Evolutionary conservation across 768 basidiomycete genomes (phyloP).

Genomic region (Lepiota venenata): DNA sequence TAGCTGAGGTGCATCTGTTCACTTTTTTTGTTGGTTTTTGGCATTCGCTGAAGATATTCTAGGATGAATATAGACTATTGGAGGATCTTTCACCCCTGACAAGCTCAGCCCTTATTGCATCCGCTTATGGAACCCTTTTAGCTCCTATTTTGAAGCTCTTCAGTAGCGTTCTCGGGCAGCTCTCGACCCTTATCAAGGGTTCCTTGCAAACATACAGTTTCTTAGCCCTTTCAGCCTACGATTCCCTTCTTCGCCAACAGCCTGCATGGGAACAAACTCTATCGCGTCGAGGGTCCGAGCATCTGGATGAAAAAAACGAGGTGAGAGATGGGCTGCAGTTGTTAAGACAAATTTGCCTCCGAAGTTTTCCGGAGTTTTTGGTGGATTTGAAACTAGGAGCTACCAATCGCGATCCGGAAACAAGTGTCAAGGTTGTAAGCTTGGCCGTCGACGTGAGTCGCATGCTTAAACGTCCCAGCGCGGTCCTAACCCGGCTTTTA

Average conservation of each 20-base stretch:
- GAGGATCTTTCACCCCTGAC: conserved; percentile 61
- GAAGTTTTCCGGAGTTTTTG: conserved; percentile 83
- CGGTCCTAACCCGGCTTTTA: conserved; percentile 1
- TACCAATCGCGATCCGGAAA: conserved; percentile 51
- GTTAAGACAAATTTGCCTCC: conserved; percentile 64
- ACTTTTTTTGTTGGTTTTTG: not conserved
- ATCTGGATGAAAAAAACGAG: conserved; percentile 54
- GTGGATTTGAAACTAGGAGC: conserved; percentile 73
- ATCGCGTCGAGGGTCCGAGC: conserved; percentile 43
- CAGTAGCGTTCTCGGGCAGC: conserved; percentile 57
- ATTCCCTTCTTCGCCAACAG: conserved; percentile 53
- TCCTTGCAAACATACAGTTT: conserved; percentile 77
- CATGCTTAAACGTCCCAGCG: not conserved
- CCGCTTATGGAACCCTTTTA: conserved; percentile 61
- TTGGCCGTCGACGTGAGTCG: conserved; percentile 42
- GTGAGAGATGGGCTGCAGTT: conserved; percentile 65
- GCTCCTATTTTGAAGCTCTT: conserved; percentile 65
- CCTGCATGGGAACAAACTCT: conserved; percentile 67
- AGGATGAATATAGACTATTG: conserved; percentile 71
- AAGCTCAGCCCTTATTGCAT: conserved; percentile 42
- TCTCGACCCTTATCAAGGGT: conserved; percentile 67
- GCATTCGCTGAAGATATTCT: not conserved
- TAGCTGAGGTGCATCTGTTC: conserved; percentile 53
- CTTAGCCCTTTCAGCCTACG: conserved; percentile 72
- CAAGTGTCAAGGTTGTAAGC: conserved; percentile 62